phyloP scores from a whole-genome alignment of 2,329 filamentous ascomycete species.

The Aspergillus vadensis region DNA sequence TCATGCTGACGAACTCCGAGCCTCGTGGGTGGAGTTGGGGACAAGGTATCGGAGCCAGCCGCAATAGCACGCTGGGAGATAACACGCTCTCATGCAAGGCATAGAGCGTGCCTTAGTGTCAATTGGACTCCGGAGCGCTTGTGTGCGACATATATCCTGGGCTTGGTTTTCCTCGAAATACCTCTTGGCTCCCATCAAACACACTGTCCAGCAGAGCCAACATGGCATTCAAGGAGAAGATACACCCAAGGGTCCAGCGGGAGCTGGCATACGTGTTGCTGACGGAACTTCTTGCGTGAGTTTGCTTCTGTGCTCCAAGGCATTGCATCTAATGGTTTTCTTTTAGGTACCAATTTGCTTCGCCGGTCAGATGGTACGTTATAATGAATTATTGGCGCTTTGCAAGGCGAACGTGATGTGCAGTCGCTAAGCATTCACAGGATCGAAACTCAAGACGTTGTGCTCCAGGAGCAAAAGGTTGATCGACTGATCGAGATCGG shows the following conservation, averaged over 20 bases:
- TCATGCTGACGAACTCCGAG: constrained; percentile 3
- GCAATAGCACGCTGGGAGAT: not conserved
- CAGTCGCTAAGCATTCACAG: not conserved
- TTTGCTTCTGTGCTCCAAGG: not conserved
- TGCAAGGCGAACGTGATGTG: not conserved
- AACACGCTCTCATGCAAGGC: not conserved
- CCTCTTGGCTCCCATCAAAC: not conserved
- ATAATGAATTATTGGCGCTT: not conserved
- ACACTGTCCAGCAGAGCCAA: not conserved
- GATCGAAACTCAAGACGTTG: constrained; percentile 7
- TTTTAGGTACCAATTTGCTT: constrained; percentile 4
- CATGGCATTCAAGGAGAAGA: not conserved
- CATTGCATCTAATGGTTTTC: not conserved
- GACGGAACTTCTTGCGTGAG: constrained; percentile 2
- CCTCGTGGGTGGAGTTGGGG: not conserved
- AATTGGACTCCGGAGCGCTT: too few species aligned
- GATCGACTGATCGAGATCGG: constrained; percentile 6
- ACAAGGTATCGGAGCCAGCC: not conserved
- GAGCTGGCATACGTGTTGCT: constrained; percentile 6
- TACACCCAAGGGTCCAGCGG: constrained; percentile 1
- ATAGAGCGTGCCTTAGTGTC: not conserved
- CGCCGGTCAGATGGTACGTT: constrained; percentile 6
- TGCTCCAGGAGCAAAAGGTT: constrained; percentile 1
- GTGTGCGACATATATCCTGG: not conserved
- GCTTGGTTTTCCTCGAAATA: constrained; percentile 1